Conservation (phyloP, 2,329 filamentous ascomycete genomes). For the Colletotrichum liriopes region DNA sequence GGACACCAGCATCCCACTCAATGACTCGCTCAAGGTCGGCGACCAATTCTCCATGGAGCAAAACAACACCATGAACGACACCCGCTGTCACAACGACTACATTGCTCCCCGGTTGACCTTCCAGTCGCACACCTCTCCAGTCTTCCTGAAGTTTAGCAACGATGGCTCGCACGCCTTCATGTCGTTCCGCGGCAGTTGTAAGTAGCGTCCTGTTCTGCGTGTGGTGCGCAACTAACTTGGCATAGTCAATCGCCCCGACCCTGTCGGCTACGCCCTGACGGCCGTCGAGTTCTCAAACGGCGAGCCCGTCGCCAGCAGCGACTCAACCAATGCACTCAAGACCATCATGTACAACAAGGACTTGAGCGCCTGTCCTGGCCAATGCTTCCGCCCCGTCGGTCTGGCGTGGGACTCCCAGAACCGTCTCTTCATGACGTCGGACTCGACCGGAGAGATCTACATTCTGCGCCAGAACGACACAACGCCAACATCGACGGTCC, state of each 20-base stretch:
- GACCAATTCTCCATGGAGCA: slow-evolving; percentile 64
- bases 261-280: slow-evolving; percentile 64
- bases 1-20: slow-evolving; percentile 64
- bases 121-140: slow-evolving; percentile 77
- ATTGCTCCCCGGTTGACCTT: slow-evolving; percentile 71
- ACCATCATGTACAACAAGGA: slow-evolving; percentile 72
- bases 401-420: slow-evolving; percentile 67
- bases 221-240: slow-evolving; percentile 18
- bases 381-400: slow-evolving; percentile 76
- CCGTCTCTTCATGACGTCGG: slow-evolving; percentile 74
- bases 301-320: slow-evolving; percentile 55
- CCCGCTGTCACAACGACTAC: slow-evolving; percentile 59
- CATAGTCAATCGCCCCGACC: slow-evolving; percentile 59
- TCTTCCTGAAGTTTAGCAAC: slow-evolving; percentile 78
- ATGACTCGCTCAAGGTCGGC: slow-evolving; percentile 60
- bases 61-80: slow-evolving; percentile 58
- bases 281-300: slow-evolving; percentile 60
- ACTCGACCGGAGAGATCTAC: slow-evolving; percentile 77
- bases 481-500: slow-evolving; percentile 24
- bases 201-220: slow-evolving; percentile 44
- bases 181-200: slow-evolving; percentile 81
- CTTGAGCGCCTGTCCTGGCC: slow-evolving; percentile 65
- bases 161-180: slow-evolving; percentile 74
- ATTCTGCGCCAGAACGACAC: slow-evolving; percentile 57
- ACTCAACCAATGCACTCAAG: slow-evolving; percentile 63